A percentile compares a stretch with the other conserved stretches of the same genome.
phyloP scores from a whole-genome alignment of 2,329 filamentous ascomycete genomes.

The Emergomyces pasteurianus region DNA sequence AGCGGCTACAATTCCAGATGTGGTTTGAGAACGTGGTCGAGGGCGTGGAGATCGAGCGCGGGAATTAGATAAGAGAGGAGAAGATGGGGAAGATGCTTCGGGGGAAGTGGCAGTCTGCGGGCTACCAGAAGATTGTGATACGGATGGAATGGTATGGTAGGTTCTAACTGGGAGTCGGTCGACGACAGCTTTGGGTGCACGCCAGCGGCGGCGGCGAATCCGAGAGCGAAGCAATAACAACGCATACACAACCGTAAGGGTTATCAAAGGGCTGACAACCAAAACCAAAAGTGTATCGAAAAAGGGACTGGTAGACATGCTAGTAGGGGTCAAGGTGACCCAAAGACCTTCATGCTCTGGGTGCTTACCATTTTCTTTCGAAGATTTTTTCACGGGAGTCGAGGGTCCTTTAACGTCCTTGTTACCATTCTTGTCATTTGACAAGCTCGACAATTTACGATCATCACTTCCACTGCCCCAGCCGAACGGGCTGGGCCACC shows the following conservation, averaged over 20 bases:
- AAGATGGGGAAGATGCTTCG: conserved; percentile 57
- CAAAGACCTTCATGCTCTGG: conserved; percentile 66
- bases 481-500: conserved; percentile 26
- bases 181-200: conserved; percentile 93
- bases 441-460: not conserved
- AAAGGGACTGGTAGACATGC: conserved; percentile 77
- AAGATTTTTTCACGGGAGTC: conserved; percentile 5
- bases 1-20: conserved; percentile 19
- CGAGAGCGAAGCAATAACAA: conserved; percentile 76
- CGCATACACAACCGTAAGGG: conserved; percentile 83
- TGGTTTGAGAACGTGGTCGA: conserved; percentile 28
- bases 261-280: conserved; percentile 88
- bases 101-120: conserved; percentile 50
- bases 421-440: conserved; percentile 2
- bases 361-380: conserved; percentile 20
- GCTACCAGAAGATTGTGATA: conserved; percentile 45
- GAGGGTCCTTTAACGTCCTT: conserved; percentile 8
- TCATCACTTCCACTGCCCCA: conserved; percentile 13
- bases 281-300: conserved; percentile 93
- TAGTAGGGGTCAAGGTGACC: conserved; percentile 92
- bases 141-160: conserved; percentile 69
- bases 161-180: conserved; percentile 90
- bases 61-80: conserved; percentile 53
- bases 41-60: conserved; percentile 19
- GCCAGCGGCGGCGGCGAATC: conserved; percentile 80